phyloP scores from a whole-genome alignment of 2,329 filamentous ascomycete genomes.

The Colletotrichum spaethianum region DNA sequence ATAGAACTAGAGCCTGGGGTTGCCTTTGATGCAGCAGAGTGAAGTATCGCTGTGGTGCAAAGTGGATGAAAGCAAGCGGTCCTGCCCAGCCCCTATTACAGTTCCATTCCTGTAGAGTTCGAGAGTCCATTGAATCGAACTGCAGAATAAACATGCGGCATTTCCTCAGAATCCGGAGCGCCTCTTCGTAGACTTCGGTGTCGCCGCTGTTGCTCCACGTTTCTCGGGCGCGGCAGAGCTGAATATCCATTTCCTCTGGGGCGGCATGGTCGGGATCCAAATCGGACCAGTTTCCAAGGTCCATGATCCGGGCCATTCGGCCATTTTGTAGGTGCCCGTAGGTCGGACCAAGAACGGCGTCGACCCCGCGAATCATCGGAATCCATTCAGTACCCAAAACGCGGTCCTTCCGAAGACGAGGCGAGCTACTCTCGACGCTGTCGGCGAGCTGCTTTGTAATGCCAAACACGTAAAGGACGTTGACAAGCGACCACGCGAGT shows the following conservation, averaged over 20 bases:
- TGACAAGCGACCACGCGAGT: slow-evolving; percentile 37
- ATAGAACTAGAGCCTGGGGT: slow-evolving; percentile 42
- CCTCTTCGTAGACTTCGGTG: slow-evolving; percentile 35
- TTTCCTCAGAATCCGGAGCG: slow-evolving; percentile 35
- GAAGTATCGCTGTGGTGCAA: slow-evolving; percentile 42
- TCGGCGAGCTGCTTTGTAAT: slow-evolving; percentile 12
- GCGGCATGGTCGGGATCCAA: slow-evolving; percentile 22
- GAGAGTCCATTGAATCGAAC: slow-evolving; percentile 35
- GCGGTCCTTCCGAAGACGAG: slow-evolving; percentile 27
- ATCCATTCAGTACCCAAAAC: slow-evolving; percentile 43
- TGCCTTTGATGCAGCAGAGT: slow-evolving; percentile 43
- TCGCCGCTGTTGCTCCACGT: slow-evolving; percentile 31
- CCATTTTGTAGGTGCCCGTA: slow-evolving; percentile 28
- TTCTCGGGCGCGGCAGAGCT: slow-evolving; percentile 24
- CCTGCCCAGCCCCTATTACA: slow-evolving; percentile 42
- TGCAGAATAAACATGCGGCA: slow-evolving; percentile 39
- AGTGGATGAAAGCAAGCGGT: slow-evolving; percentile 41
- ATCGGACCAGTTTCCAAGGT: slow-evolving; percentile 43
- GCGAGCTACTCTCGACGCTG: neutral
- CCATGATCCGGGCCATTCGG: slow-evolving; percentile 21
- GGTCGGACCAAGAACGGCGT: slow-evolving; percentile 35
- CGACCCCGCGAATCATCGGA: slow-evolving; percentile 43
- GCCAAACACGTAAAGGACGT: slow-evolving; percentile 38
- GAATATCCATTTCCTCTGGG: slow-evolving; percentile 11
- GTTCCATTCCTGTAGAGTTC: slow-evolving; percentile 27